Conservation (phyloP, 805 yeast genomes). For the Torulaspora indica region DNA sequence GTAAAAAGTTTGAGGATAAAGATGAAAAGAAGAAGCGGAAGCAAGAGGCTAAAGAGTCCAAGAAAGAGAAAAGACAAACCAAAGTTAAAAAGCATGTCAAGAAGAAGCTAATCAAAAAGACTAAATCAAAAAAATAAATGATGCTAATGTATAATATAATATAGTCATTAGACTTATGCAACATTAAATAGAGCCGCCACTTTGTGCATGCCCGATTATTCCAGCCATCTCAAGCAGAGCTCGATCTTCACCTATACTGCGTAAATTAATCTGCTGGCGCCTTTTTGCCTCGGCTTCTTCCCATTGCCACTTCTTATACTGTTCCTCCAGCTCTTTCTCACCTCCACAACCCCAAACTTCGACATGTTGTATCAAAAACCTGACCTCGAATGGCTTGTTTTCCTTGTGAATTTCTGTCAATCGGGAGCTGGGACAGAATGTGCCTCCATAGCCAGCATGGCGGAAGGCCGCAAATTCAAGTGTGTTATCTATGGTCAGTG, state of each 20-base stretch:
- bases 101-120: slow-evolving; percentile 65
- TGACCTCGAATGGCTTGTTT: slow-evolving; percentile 51
- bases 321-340: slow-evolving; percentile 69
- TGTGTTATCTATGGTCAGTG: slow-evolving; percentile 70
- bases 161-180: not conserved
- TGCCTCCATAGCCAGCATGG: slow-evolving; percentile 56
- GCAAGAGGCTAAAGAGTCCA: slow-evolving; percentile 68
- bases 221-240: slow-evolving; percentile 86
- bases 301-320: slow-evolving; percentile 81
- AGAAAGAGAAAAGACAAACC: slow-evolving; percentile 71
- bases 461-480: slow-evolving; percentile 80
- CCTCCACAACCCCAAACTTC: slow-evolving; percentile 95
- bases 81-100: slow-evolving; percentile 81
- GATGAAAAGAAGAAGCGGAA: slow-evolving; percentile 72
- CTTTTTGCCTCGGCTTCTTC: slow-evolving; percentile 81
- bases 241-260: slow-evolving; percentile 69
- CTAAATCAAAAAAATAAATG: slow-evolving; percentile 40
- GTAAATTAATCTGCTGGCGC: slow-evolving; percentile 63
- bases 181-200: slow-evolving; percentile 46
- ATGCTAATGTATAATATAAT: not conserved
- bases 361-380: slow-evolving; percentile 65
- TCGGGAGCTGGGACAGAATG: slow-evolving; percentile 38
- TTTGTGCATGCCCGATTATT: slow-evolving; percentile 45
- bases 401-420: slow-evolving; percentile 19
- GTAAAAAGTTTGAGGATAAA: slow-evolving; percentile 76